These are phyloP conservation scores for Daldinia bambusicola DNA, from an alignment of 495 filamentous ascomycete genomes.

Conservation along the genomic window DNA sequence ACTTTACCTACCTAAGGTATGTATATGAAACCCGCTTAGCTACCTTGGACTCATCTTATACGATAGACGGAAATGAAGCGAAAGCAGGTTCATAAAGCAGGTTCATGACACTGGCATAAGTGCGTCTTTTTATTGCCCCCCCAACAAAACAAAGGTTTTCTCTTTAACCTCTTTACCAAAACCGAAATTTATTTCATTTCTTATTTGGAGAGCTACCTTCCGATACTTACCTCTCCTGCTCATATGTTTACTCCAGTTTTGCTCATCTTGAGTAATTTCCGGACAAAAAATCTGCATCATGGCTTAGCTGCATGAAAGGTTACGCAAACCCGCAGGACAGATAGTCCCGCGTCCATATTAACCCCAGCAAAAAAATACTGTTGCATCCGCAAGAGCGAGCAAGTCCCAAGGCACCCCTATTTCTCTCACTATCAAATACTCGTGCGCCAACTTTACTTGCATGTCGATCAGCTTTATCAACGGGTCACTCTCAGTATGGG, in stretches of 20 bases:
- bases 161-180: too few species aligned
- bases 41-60: slow-evolving; percentile 10
- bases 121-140: not conserved
- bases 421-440: slow-evolving; percentile 25
- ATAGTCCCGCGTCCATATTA: slow-evolving; percentile 35
- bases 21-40: slow-evolving; percentile 21
- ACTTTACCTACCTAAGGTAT: too few species aligned
- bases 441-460: slow-evolving; percentile 33
- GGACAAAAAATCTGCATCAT: slow-evolving; percentile 41
- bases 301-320: slow-evolving; percentile 41
- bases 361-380: slow-evolving; percentile 26
- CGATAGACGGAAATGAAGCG: slow-evolving; percentile 1
- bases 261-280: slow-evolving; percentile 49
- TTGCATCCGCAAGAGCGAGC: slow-evolving; percentile 50
- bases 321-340: slow-evolving; percentile 44
- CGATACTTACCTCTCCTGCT: slow-evolving; percentile 10
- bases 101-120: slow-evolving; percentile 26
- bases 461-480: slow-evolving; percentile 41
- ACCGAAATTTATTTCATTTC: slow-evolving; percentile 30
- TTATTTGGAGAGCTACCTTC: slow-evolving; percentile 43
- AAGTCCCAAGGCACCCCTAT: slow-evolving; percentile 30
- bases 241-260: not conserved
- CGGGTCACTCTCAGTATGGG: slow-evolving; percentile 31
- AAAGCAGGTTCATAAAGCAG: slow-evolving; percentile 7
- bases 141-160: not conserved